Evolutionary conservation across 2,329 filamentous ascomycete species (phyloP).

Genomic region (Hymenoscyphus fraxineus): DNA sequence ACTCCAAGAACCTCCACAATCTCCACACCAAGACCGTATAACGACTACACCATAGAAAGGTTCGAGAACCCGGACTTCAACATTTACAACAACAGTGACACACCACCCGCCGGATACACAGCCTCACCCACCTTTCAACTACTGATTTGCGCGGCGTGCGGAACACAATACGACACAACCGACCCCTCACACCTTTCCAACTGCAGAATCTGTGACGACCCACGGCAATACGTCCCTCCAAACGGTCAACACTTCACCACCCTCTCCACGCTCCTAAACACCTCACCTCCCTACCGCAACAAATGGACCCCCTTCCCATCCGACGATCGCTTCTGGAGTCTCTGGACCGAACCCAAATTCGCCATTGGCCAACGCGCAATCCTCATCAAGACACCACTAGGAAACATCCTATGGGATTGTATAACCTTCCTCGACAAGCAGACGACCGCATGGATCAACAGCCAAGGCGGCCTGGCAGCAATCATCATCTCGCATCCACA

Average conservation of each 20-base stretch:
- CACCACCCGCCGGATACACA: constrained; percentile 17
- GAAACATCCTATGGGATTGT: constrained; percentile 79
- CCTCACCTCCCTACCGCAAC: constrained; percentile 44
- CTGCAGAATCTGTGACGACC: constrained; percentile 71
- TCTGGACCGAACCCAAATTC: constrained; percentile 54
- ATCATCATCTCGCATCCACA: constrained; percentile 80
- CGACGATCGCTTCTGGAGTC: constrained; percentile 45
- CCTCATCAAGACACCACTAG: constrained; percentile 59
- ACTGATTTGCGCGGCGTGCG: constrained; percentile 65
- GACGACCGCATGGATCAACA: constrained; percentile 55
- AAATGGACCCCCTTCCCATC: constrained; percentile 45
- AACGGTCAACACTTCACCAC: constrained; percentile 64
- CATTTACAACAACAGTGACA: constrained; percentile 16
- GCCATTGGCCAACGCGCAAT: constrained; percentile 74
- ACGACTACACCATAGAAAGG: constrained; percentile 1
- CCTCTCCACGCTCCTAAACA: constrained; percentile 43
- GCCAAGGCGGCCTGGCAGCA: constrained; percentile 61
- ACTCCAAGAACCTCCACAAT: not conserved
- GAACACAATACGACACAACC: constrained; percentile 61
- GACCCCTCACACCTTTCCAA: constrained; percentile 46
- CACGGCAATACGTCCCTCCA: constrained; percentile 65
- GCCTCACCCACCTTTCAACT: constrained; percentile 31
- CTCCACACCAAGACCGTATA: constrained; percentile 5
- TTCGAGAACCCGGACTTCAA: constrained; percentile 24
- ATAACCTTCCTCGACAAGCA: constrained; percentile 64